Percentiles rank a stretch among this genome's conserved stretches.
These are phyloP conservation scores for Adansonia gregorii DNA, from an alignment of 441 rosid genomes.

Conservation along the genomic window DNA sequence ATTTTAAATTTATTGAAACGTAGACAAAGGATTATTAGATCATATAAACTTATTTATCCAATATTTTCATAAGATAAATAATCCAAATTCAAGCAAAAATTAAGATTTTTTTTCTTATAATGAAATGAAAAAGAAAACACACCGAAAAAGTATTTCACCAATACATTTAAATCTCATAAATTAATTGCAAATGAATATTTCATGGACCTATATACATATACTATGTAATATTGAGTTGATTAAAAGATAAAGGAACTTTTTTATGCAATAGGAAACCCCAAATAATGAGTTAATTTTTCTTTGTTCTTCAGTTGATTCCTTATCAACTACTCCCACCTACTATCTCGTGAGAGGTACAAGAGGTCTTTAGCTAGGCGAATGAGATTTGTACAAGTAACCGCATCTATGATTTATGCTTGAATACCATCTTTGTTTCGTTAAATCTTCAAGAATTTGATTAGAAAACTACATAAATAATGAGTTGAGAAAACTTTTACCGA, in stretches of 20 bases:
- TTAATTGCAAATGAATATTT: not conserved
- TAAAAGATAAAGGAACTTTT: not conserved
- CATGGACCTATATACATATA: too few species aligned
- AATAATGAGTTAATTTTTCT: not conserved
- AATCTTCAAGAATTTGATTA: too few species aligned
- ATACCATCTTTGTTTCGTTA: not conserved
- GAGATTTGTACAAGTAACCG: not conserved
- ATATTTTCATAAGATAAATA: not conserved
- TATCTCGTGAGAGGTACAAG: conserved; percentile 17
- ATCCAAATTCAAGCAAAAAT: too few species aligned
- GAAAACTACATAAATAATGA: too few species aligned
- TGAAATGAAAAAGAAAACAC: not conserved
- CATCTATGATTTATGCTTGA: not conserved
- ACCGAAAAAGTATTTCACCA: not conserved
- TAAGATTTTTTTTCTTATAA: too few species aligned
- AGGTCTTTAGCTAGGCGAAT: not conserved
- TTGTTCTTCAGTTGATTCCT: conserved; percentile 12
- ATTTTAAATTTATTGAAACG: too few species aligned
- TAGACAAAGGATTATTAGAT: too few species aligned
- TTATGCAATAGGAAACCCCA: not conserved
- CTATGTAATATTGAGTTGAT: not conserved
- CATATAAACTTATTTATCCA: not conserved
- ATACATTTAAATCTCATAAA: not conserved
- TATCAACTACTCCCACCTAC: conserved; percentile 28
- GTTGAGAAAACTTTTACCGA: too few species aligned